Evolutionary conservation across 2,329 filamentous ascomycete species (phyloP).

Genomic region (Sporothrix globosa): DNA sequence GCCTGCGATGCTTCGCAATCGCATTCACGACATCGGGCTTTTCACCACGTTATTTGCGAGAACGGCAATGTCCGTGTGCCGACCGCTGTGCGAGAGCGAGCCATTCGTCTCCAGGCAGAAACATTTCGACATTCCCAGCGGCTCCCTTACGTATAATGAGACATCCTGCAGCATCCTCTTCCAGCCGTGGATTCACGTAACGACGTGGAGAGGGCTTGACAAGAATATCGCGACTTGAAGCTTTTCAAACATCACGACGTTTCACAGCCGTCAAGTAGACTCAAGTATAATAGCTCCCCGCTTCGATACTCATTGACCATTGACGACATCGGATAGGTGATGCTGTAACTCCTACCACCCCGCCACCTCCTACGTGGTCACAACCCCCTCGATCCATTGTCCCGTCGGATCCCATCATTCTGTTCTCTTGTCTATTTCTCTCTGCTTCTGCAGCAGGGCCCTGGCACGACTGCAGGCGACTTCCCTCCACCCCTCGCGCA

Average conservation of each 20-base stretch:
- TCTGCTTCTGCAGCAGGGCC: neutral
- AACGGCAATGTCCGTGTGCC: slow-evolving; percentile 5
- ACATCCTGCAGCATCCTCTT: neutral
- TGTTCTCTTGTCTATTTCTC: neutral
- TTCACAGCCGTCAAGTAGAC: too few relatives aligned
- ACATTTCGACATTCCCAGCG: neutral
- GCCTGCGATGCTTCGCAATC: slow-evolving; percentile 21
- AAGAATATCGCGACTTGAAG: neutral
- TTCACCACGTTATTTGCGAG: neutral
- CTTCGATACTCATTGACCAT: too few relatives aligned
- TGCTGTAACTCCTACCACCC: neutral
- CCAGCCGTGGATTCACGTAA: neutral
- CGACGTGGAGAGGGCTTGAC: neutral
- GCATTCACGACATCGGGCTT: neutral
- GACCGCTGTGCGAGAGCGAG: neutral
- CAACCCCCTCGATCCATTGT: neutral
- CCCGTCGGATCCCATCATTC: neutral
- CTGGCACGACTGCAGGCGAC: neutral
- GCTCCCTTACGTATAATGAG: neutral
- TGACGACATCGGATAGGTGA: too few relatives aligned
- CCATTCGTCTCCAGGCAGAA: neutral
- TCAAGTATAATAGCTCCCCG: neutral
- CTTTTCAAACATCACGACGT: neutral
- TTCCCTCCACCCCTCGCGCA: neutral
- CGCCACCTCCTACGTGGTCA: neutral